Conservation (phyloP, 371 early-diverging fungal genomes). For the Umbelopsis sp. region DNA sequence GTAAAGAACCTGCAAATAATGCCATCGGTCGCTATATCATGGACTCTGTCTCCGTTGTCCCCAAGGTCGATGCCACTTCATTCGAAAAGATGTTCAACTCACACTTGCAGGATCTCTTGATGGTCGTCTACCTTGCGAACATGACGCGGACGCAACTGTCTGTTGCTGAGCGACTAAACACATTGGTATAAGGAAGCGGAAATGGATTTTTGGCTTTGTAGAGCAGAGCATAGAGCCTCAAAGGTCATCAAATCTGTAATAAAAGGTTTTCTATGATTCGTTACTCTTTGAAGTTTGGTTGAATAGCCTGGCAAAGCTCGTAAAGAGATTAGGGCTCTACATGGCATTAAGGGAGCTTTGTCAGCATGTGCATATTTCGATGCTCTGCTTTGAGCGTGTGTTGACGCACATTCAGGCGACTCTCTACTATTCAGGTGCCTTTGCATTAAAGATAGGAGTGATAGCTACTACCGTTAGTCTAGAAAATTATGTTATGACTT, state of each 20-base stretch:
- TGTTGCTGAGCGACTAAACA: slow-evolving; percentile 89
- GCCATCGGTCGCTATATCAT: slow-evolving; percentile 90
- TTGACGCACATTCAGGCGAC: no score
- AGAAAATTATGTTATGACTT: no score
- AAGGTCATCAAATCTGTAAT: slow-evolving; percentile 12
- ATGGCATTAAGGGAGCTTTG: no score
- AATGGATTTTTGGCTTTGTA: slow-evolving; percentile 11
- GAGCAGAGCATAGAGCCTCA: slow-evolving; percentile 16
- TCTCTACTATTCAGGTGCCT: no score
- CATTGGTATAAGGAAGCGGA: slow-evolving; percentile 52
- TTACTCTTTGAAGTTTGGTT: neutral
- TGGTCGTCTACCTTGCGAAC: slow-evolving; percentile 94
- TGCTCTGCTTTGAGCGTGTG: no score
- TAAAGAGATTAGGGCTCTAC: no score
- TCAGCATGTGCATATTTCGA: no score
- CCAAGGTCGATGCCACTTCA: slow-evolving; percentile 81
- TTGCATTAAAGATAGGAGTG: no score
- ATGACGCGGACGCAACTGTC: slow-evolving; percentile 93
- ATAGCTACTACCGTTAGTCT: no score
- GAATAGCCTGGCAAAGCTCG: neutral
- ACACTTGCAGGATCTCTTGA: slow-evolving; percentile 91
- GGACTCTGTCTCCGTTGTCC: slow-evolving; percentile 91
- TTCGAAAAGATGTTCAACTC: slow-evolving; percentile 92
- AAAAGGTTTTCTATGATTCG: slow-evolving; percentile 5
- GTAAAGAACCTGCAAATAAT: slow-evolving; percentile 70